Evolutionary conservation across 1,139 yeast genomes (phyloP), one percentile per base, ranked within the genome.

Genomic region (Scheffersomyces quercinus): DNA sequence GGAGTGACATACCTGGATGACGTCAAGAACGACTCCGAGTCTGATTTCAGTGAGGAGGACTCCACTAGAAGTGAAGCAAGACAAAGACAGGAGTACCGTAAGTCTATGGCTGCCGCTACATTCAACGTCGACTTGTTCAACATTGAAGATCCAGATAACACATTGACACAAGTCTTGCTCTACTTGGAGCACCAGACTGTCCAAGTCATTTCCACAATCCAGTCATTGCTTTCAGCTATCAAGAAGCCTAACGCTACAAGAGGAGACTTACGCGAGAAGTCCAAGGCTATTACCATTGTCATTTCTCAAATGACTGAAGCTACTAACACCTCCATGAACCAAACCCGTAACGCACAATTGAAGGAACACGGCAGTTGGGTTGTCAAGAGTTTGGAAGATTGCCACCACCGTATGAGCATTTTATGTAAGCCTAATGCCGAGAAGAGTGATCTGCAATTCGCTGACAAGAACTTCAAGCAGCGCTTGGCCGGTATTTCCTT

Each of bases 181-280:
- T 93, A 89, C 62, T 75, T 93, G 58, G 99, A 93, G 62, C 96
- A 89, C 64, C 97, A 91, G 67, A 91, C 98, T 0, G 93, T 88
- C 29, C 88, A 87, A 55, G 97, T 93, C 1, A 93, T 93, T 45
- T 81, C 90, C 28, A 87, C 97, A 0, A 91, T 91, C 54, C 97
- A 91, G 60, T 80, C 87, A 16, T 74, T 93, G 48, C 75, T 93
- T 49, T 79, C 83, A 3, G 83, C 91, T 1, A 86, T 87, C 53
- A 85, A 85, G 65, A 81, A 82, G 53, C 88, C 89, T 11, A 84
- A 85, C 54, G 83, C 89, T 2, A 85, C 88, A 0, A 81, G 86
- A 53, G 90, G 89, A 6, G 85, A 82, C 44, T 74, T 93, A 50
- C 77, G 93, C 48, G 75, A 72, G 1, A 87, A 88, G 45, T 85